Conservation (phyloP, 768 basidiomycete species). For the Cyclocybe cylindracea region DNA sequence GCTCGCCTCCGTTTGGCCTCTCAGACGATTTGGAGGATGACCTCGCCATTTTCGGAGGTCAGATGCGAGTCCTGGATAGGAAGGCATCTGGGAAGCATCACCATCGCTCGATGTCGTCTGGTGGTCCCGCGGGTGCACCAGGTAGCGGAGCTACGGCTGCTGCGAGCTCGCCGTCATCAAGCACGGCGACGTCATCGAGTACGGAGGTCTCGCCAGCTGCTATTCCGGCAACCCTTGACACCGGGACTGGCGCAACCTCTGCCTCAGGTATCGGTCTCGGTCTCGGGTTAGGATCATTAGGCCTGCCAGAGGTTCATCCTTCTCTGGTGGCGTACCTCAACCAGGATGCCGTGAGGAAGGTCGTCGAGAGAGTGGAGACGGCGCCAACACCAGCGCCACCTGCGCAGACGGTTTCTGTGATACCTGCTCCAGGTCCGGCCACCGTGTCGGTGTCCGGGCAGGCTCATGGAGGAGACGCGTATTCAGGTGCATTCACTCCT, state of each 20-base stretch:
- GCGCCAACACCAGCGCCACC: neutral
- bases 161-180: too few relatives aligned
- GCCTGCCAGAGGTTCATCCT: slow-evolving; percentile 29
- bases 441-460: neutral
- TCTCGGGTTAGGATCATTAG: neutral
- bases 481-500: neutral
- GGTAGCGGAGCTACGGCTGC: neutral
- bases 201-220: slow-evolving; percentile 5
- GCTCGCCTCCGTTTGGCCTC: slow-evolving; percentile 9
- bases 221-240: neutral
- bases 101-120: slow-evolving; percentile 9
- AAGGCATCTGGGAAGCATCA: slow-evolving; percentile 13
- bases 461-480: neutral
- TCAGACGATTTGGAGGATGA: slow-evolving; percentile 43
- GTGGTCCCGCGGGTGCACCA: neutral
- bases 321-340: slow-evolving; percentile 35
- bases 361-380: slow-evolving; percentile 4
- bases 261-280: neutral
- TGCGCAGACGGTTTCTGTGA: neutral
- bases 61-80: slow-evolving; percentile 43
- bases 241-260: neutral
- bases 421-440: too few relatives aligned
- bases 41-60: slow-evolving; percentile 56
- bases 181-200: slow-evolving; percentile 1
- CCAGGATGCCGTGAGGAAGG: slow-evolving; percentile 24